Base-by-base conservation (phyloP, 768 basidiomycete species). In the Clitopilus passeckerianus region DNA sequence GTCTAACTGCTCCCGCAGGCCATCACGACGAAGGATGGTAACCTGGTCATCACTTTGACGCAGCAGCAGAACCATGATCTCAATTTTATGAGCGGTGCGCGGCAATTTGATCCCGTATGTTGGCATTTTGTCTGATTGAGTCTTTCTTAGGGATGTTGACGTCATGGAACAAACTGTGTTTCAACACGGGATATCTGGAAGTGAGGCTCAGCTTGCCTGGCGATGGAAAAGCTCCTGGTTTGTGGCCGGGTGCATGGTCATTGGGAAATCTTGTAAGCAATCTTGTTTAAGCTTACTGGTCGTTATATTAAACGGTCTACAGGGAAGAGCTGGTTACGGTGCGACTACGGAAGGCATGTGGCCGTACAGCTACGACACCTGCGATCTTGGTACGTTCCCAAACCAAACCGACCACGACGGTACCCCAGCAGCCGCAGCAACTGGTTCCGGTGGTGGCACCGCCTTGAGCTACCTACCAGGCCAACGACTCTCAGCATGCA, bases 91-190 rank as follows among this genome's bases (percentile, higher is more conserved):
- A 90, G 88, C 58, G 93, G 89, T 78, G 73, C 67, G 85, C 71
- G 61, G 8, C 37, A 74, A 30, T 52, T 37, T 56, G 14, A 8
- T 57, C 79, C 78, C 27, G 78, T 59, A 72, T 57, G 63, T 20
- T 57, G 54, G 15, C 53, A 30, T 27, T 54, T 61, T 30, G 65
- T 20, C 56, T 64, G 24, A 56, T 22, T 50, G 59, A 23, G 33
- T 54, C 3, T 18, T 55, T 18, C 53, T 35, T 59, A 82, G 86
- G 84, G 35, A 88, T 89, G 87, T 57, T 95, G 9, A 86, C 89
- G 64, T 82, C 86, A 12, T 97, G 95, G 95, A 96, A 97, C 74
- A 93, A 97, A 73, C 73, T 97, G 57, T 98, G 95, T 74, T 97
- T 95, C 74, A 95, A 87, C 15, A 93, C 93, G 0, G 94, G 93